Percentiles rank a stretch among this genome's conserved stretches.
Conservation (phyloP, 352 stramenopile species). For the Discostella stelligera region DNA sequence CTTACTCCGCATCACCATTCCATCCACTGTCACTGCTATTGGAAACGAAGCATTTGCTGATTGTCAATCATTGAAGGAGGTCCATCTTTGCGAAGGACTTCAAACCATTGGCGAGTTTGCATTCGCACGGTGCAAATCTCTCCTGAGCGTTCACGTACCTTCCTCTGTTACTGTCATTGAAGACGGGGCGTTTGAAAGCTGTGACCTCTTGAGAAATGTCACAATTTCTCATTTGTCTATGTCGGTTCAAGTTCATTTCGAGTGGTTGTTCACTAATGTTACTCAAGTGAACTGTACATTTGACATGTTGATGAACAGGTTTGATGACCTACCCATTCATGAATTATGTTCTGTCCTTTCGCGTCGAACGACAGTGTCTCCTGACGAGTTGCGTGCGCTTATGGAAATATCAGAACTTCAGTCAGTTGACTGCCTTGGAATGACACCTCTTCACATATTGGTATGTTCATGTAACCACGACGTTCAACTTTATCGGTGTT, state of each 20-base stretch:
- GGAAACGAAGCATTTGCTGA: background rate
- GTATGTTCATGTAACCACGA: background rate
- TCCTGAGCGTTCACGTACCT: background rate
- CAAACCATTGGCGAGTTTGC: background rate
- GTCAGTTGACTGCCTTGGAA: background rate
- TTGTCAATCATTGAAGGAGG: background rate
- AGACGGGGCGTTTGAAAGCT: background rate
- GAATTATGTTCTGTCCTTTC: too few species aligned
- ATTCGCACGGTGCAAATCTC: background rate
- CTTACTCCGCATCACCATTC: slow-evolving; percentile 1
- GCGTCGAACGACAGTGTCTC: too few species aligned
- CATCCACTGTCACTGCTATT: background rate
- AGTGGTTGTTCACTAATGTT: too few species aligned
- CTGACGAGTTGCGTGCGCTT: too few species aligned
- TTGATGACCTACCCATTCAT: too few species aligned
- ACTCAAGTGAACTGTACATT: too few species aligned
- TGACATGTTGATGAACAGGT: too few species aligned
- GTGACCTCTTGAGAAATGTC: background rate
- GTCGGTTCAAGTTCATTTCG: too few species aligned
- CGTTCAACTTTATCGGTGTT: background rate
- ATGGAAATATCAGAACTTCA: too few species aligned
- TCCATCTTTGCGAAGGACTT: background rate
- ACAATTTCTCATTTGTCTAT: background rate
- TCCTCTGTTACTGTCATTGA: background rate
- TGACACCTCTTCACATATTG: slow-evolving; percentile 5